Conservation (phyloP, 2,329 filamentous ascomycete species). For the Pseudogymnoascus sp. region DNA sequence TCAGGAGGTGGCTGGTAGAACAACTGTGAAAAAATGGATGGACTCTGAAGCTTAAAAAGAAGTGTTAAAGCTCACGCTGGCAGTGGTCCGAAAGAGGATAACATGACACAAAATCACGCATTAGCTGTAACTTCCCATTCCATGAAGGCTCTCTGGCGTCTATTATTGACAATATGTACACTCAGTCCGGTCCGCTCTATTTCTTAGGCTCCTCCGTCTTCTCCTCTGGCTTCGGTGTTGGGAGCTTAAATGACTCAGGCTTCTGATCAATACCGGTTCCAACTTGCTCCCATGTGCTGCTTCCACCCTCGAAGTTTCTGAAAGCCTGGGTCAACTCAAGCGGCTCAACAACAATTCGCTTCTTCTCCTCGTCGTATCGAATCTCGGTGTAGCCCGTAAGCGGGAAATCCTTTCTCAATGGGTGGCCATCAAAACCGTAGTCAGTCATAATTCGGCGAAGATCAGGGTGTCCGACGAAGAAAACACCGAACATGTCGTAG, state of each 20-base stretch:
- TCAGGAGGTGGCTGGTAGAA: not conserved
- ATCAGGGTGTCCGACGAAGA: conserved; percentile 93
- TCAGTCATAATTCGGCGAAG: conserved; percentile 97
- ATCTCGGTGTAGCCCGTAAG: conserved; percentile 97
- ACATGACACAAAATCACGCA: conserved; percentile 2
- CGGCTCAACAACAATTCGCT: conserved; percentile 96
- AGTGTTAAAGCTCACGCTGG: not conserved
- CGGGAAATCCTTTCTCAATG: conserved; percentile 94
- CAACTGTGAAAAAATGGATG: not conserved
- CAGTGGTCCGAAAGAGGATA: not conserved
- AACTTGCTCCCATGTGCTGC: conserved; percentile 64
- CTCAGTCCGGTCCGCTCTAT: conserved; percentile 37
- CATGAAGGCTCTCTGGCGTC: not conserved
- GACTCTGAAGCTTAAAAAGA: not conserved
- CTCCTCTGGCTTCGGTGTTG: conserved; percentile 89
- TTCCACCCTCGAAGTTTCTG: conserved; percentile 93
- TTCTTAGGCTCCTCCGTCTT: conserved; percentile 91
- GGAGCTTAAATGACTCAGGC: conserved; percentile 86
- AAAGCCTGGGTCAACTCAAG: conserved; percentile 97
- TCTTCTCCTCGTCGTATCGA: conserved; percentile 98
- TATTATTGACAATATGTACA: conserved; percentile 11
- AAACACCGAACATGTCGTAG: conserved; percentile 95
- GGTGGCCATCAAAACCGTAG: conserved; percentile 97
- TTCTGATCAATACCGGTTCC: conserved; percentile 67
- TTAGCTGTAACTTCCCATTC: not conserved